Evolutionary conservation across 2,329 filamentous ascomycete species (phyloP), one percentile per base, ranked within the genome.

Genomic region (Didymellaceae sp.): DNA sequence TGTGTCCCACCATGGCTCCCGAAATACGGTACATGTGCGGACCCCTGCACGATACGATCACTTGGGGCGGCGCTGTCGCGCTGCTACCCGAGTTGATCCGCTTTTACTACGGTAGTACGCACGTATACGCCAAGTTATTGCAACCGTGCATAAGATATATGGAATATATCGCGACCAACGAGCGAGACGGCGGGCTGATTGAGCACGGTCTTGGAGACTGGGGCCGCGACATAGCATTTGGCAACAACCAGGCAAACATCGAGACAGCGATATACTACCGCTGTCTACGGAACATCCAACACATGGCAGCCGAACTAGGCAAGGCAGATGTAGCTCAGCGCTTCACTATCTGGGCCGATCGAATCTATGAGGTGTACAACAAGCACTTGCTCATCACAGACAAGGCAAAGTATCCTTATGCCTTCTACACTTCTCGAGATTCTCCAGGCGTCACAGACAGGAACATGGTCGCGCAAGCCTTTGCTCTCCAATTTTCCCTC

Each of bases 11-110:
- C 0, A 78, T 80, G 76, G 77, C 77, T 0, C 77, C 77, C 0
- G 71, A 78, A 49, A 75, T 78, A 18, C 61, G 77, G 11, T 79
- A 79, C 44, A 79, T 79, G 77, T 78, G 77, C 47, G 77, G 77
- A 0, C 77, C 77, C 1, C 64, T 79, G 3, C 75, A 79, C 45
- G 76, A 79, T 44, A 79, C 76, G 0, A 77, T 77, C 40, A 75
- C 74, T 1, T 78, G 75, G 75, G 74, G 74, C 11, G 74, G 74
- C 17, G 75, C 74, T 1, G 52, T 75, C 64, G 74, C 57, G 5
- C 11, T 62, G 9, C 48, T 64, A 1, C 61, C 61, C 0, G 74
- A 75, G 24, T 61, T 76, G 1, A 54, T 77, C 8, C 70, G 70
- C 20, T 67, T 65, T 24, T 77, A 77, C 61, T 77, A 77, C 44